phyloP scores from a whole-genome alignment of 192 early-diverging fungal genomes.

The Coemansia pectinata region DNA sequence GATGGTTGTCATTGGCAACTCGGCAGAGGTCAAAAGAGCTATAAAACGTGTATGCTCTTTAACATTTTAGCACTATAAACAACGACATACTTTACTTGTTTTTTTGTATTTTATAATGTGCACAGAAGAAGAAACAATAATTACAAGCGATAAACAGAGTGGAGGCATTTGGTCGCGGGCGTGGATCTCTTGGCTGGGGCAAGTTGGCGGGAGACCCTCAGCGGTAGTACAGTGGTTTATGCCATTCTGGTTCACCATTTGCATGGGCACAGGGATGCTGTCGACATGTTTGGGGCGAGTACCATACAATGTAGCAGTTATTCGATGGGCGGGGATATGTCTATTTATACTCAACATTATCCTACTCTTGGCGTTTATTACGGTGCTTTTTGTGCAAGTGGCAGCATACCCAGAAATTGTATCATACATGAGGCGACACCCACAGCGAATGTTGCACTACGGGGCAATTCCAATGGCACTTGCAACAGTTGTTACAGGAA shows the following conservation, averaged over 20 bases:
- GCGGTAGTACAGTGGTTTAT: conserved; percentile 42
- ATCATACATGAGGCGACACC: conserved; percentile 34
- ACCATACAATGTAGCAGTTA: conserved; percentile 28
- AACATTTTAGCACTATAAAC: background rate
- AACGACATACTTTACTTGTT: background rate
- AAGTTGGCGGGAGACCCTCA: background rate
- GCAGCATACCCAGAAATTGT: conserved; percentile 29
- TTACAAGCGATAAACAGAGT: background rate
- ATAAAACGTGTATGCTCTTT: background rate
- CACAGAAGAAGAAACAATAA: background rate
- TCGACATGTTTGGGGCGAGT: conserved; percentile 29
- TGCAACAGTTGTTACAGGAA: conserved; percentile 32
- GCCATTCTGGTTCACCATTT: conserved; percentile 57
- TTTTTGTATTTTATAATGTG: background rate
- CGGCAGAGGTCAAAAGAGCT: background rate
- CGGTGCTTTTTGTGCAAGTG: conserved; percentile 25
- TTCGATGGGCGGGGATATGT: conserved; percentile 11
- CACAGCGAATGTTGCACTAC: conserved; percentile 46
- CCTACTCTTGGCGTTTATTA: conserved; percentile 16
- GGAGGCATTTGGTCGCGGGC: background rate
- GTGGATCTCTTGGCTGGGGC: background rate
- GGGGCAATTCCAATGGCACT: conserved; percentile 56
- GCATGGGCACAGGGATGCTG: conserved; percentile 57
- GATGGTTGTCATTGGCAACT: background rate
- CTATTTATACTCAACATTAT: conserved; percentile 42